These are phyloP conservation scores for Graphium sp. DNA, from an alignment of 2,329 filamentous ascomycete genomes.

Conservation along the genomic window DNA sequence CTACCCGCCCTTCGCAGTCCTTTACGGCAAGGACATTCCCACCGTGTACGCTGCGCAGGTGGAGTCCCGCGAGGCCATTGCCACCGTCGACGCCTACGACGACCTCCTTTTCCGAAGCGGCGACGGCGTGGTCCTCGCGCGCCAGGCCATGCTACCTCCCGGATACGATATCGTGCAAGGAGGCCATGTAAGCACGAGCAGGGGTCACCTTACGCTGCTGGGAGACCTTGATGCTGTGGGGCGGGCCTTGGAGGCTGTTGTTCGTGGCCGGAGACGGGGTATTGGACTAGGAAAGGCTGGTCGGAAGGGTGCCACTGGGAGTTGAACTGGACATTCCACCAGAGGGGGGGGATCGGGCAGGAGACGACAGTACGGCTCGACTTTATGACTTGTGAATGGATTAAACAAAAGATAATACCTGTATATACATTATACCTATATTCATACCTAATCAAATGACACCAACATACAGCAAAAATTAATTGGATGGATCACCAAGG, in stretches of 20 bases:
- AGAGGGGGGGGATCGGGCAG: no score
- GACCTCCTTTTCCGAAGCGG: slow-evolving; percentile 74
- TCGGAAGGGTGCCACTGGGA: no score
- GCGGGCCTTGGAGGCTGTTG: slow-evolving; percentile 50
- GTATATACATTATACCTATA: no score
- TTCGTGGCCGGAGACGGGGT: slow-evolving; percentile 50
- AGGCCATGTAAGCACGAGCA: slow-evolving; percentile 62
- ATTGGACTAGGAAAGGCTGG: no score
- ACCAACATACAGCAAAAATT: no score
- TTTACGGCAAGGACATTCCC: slow-evolving; percentile 77
- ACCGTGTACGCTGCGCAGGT: slow-evolving; percentile 76
- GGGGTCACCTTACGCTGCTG: slow-evolving; percentile 75
- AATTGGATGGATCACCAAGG: no score
- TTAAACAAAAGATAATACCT: no score
- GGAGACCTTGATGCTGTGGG: slow-evolving; percentile 75
- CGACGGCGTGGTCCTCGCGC: slow-evolving; percentile 77
- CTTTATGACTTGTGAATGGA: no score
- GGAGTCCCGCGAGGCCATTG: slow-evolving; percentile 53
- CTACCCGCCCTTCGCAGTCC: slow-evolving; percentile 68
- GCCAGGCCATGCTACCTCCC: slow-evolving; percentile 67
- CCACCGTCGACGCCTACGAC: slow-evolving; percentile 64
- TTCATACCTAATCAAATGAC: no score
- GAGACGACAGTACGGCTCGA: no score
- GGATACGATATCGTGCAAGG: slow-evolving; percentile 62
- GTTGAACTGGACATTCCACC: no score